Conservation (phyloP, 805 yeast genomes). For the Starmerella potacharoeniae region DNA sequence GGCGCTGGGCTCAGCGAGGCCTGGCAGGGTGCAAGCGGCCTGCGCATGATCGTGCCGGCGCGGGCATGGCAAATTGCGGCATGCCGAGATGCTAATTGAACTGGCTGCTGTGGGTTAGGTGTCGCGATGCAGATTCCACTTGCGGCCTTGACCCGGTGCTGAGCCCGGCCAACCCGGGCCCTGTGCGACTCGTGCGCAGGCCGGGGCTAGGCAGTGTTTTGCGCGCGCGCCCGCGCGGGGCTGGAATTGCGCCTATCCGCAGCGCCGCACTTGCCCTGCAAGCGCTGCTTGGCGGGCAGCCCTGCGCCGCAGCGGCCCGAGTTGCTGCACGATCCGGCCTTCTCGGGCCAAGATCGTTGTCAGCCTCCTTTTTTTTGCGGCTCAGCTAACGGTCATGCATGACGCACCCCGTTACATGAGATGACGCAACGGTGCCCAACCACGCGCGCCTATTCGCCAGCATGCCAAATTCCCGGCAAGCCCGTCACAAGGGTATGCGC, state of each 20-base stretch:
- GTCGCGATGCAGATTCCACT: neutral
- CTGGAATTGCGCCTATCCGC: neutral
- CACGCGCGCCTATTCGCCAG: neutral
- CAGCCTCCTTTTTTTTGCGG: constrained; percentile 2
- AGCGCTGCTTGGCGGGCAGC: no score
- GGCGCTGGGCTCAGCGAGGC: no score
- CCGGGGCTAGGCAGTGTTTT: neutral
- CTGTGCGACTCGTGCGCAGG: neutral
- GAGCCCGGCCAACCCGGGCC: neutral
- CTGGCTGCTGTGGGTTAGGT: neutral
- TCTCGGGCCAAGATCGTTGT: neutral
- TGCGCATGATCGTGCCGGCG: neutral
- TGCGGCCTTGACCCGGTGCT: neutral
- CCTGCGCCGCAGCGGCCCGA: neutral
- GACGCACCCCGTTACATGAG: neutral
- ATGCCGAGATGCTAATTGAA: neutral
- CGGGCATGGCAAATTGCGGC: neutral
- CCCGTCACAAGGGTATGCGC: neutral
- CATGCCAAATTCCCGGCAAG: neutral
- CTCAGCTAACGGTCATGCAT: constrained; percentile 1
- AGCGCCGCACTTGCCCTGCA: neutral
- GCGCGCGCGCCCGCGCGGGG: neutral
- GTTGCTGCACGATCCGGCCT: neutral
- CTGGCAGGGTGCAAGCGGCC: no score
- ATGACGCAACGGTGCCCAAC: neutral